These are phyloP conservation scores for Fusarium haematococcum DNA, from an alignment of 2,329 filamentous ascomycete species.

Conservation along the genomic window DNA sequence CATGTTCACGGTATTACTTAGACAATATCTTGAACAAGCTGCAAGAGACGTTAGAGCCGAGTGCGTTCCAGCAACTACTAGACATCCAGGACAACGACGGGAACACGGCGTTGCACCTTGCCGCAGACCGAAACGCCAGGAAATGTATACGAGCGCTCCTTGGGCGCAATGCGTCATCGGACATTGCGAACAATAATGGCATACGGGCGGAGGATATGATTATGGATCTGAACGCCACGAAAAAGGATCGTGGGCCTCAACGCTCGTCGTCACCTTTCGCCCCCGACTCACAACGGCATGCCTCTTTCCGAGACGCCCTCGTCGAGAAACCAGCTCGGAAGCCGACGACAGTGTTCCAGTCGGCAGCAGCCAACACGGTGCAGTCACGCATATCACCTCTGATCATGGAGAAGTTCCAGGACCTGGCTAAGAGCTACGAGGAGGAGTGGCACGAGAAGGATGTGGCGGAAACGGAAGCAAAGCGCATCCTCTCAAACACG, in stretches of 20 bases:
- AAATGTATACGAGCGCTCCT: slow-evolving; percentile 88
- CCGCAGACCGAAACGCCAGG: slow-evolving; percentile 84
- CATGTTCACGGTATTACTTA: slow-evolving; percentile 91
- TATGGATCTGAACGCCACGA: slow-evolving; percentile 76
- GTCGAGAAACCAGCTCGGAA: slow-evolving; percentile 57
- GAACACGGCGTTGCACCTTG: slow-evolving; percentile 84
- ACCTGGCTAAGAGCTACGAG: slow-evolving; percentile 78
- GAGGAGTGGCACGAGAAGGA: slow-evolving; percentile 81
- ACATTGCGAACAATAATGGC: slow-evolving; percentile 84
- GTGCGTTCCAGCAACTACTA: slow-evolving; percentile 81
- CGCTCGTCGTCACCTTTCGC: slow-evolving; percentile 81
- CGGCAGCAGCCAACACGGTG: slow-evolving; percentile 75
- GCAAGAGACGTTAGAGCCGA: slow-evolving; percentile 79
- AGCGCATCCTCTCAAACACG: slow-evolving; percentile 73
- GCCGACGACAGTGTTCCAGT: slow-evolving; percentile 61
- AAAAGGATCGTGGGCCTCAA: slow-evolving; percentile 75
- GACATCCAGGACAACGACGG: slow-evolving; percentile 87
- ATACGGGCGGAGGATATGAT: slow-evolving; percentile 89
- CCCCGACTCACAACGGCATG: slow-evolving; percentile 69
- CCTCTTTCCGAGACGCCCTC: slow-evolving; percentile 64
- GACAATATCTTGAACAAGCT: slow-evolving; percentile 92
- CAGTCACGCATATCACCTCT: slow-evolving; percentile 76
- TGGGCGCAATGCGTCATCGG: slow-evolving; percentile 83
- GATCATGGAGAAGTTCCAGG: slow-evolving; percentile 78
- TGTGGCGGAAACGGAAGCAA: slow-evolving; percentile 74